phyloP scores from a whole-genome alignment of 257 asterid species.

The Gardenia jasminoides region DNA sequence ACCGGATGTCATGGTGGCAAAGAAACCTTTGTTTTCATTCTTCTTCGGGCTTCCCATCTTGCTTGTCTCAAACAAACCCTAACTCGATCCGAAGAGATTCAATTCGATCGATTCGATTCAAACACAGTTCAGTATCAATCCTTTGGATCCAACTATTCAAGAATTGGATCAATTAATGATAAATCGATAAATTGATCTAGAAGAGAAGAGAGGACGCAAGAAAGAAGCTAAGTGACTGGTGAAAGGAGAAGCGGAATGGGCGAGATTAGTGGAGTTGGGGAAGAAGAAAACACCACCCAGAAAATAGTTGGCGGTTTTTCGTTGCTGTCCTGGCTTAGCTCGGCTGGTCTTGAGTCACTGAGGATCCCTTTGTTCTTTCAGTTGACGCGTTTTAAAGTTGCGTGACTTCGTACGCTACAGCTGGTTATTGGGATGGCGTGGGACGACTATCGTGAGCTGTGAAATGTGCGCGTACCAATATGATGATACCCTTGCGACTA shows the following conservation, averaged over 20 bases:
- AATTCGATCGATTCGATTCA: no score
- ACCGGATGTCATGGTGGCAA: slow-evolving; percentile 51
- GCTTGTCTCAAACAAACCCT: not conserved
- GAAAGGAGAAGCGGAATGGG: not conserved
- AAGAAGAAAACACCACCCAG: no score
- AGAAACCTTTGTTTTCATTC: slow-evolving; percentile 41
- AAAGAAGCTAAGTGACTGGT: not conserved
- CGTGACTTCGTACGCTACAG: not conserved
- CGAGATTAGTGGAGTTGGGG: no score
- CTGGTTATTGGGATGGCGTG: not conserved
- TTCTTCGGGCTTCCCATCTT: slow-evolving; percentile 38
- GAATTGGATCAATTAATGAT: not conserved
- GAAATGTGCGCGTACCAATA: not conserved
- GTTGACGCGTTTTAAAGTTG: slow-evolving; percentile 1
- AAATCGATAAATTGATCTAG: slow-evolving; percentile 5
- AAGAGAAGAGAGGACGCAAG: no score
- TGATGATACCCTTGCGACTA: not conserved
- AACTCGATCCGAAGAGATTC: not conserved
- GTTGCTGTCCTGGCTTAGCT: not conserved
- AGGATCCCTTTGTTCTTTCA: not conserved
- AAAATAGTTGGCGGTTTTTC: slow-evolving; percentile 14
- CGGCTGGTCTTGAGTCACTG: not conserved
- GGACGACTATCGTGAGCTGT: not conserved
- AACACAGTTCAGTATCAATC: not conserved
- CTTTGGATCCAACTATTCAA: not conserved